phyloP scores from a whole-genome alignment of 1,284 basidiomycete genomes.

The Mixia osmundae region DNA sequence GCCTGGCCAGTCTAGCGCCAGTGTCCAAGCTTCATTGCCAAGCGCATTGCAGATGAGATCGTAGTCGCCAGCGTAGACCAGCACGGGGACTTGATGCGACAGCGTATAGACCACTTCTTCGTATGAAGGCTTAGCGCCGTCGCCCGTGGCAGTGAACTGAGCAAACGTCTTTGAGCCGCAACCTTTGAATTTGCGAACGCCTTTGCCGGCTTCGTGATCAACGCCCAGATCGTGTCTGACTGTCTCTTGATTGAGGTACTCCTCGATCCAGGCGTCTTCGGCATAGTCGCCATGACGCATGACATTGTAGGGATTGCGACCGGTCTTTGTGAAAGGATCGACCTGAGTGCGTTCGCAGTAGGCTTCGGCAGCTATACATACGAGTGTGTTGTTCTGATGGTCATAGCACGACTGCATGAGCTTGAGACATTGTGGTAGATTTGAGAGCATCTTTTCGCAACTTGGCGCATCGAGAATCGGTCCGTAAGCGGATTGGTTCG shows the following conservation, averaged over 20 bases:
- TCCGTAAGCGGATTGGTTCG: slow-evolving; percentile 12
- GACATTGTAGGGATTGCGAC: slow-evolving; percentile 14
- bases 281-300: slow-evolving; percentile 14
- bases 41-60: slow-evolving; percentile 10
- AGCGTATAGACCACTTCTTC: slow-evolving; percentile 12
- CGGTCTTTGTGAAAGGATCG: slow-evolving; percentile 6
- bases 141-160: neutral
- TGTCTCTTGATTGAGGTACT: slow-evolving; percentile 13
- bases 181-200: slow-evolving; percentile 13
- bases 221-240: slow-evolving; percentile 14
- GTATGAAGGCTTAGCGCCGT: slow-evolving; percentile 10
- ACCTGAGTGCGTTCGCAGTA: slow-evolving; percentile 16
- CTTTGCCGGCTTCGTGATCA: slow-evolving; percentile 11
- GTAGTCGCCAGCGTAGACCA: slow-evolving; percentile 14
- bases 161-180: neutral
- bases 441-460: slow-evolving; percentile 10
- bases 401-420: slow-evolving; percentile 13
- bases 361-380: slow-evolving; percentile 11
- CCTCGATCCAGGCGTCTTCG: slow-evolving; percentile 13
- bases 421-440: slow-evolving; percentile 11
- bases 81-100: slow-evolving; percentile 9
- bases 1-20: slow-evolving; percentile 11
- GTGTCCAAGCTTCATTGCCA: slow-evolving; percentile 13
- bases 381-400: slow-evolving; percentile 7
- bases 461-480: slow-evolving; percentile 9